Evolutionary conservation across 2,329 filamentous ascomycete genomes (phyloP).

Genomic region (Colletotrichum paranaense): DNA sequence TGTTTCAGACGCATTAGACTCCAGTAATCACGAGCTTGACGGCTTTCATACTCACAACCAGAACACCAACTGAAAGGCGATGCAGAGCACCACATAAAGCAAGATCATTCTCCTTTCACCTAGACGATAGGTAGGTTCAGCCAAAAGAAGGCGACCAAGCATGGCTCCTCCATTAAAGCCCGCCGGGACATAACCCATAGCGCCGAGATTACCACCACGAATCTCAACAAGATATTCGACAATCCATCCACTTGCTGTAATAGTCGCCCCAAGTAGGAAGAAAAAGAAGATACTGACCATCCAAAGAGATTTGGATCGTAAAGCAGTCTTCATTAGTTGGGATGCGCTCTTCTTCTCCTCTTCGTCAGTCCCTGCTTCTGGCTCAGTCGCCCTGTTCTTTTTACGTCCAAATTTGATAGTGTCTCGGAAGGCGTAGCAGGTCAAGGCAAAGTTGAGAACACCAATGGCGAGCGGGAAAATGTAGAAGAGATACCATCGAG

Average conservation of each 20-base stretch:
- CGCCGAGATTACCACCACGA: slow-evolving; percentile 65
- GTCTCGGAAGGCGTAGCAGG: slow-evolving; percentile 62
- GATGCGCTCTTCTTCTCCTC: slow-evolving; percentile 46
- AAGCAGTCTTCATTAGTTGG: slow-evolving; percentile 55
- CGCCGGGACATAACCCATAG: slow-evolving; percentile 71
- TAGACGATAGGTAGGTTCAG: slow-evolving; percentile 68
- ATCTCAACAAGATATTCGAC: slow-evolving; percentile 73
- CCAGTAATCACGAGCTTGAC: not conserved
- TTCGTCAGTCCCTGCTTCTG: not conserved
- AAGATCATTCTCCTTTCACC: slow-evolving; percentile 70
- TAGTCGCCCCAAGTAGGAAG: slow-evolving; percentile 67
- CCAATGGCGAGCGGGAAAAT: slow-evolving; percentile 64
- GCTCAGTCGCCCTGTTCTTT: slow-evolving; percentile 40
- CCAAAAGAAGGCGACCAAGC: slow-evolving; percentile 66
- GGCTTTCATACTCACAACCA: slow-evolving; percentile 58
- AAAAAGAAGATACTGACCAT: slow-evolving; percentile 72
- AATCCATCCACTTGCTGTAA: slow-evolving; percentile 71
- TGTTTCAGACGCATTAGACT: slow-evolving; percentile 29
- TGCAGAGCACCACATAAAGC: slow-evolving; percentile 61
- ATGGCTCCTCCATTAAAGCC: slow-evolving; percentile 69
- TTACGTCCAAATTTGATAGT: slow-evolving; percentile 45
- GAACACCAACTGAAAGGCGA: slow-evolving; percentile 68
- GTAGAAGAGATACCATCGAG: slow-evolving; percentile 68
- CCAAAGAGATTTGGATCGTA: slow-evolving; percentile 63
- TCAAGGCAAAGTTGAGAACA: slow-evolving; percentile 59